Evolutionary conservation across 2,329 filamentous ascomycete species (phyloP).

Genomic region (Rhynchosporium graminicola): DNA sequence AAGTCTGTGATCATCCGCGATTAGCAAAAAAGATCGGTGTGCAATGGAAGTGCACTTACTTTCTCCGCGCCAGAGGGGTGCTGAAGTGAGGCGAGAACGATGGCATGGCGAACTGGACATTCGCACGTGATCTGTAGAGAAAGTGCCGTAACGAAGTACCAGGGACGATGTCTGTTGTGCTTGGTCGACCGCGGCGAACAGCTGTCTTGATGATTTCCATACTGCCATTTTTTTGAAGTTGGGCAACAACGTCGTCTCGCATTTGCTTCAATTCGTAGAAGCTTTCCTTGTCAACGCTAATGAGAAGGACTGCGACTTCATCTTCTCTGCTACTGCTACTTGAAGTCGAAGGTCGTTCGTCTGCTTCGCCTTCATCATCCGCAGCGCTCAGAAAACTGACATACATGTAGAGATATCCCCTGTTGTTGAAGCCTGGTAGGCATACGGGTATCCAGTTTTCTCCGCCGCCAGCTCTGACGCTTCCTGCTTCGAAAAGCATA

Average conservation of each 20-base stretch:
- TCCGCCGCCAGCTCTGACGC: constrained; percentile 86
- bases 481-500: constrained; percentile 96
- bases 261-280: constrained; percentile 86
- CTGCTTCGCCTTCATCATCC: constrained; percentile 44
- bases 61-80: constrained; percentile 60
- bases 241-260: constrained; percentile 62
- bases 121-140: constrained; percentile 89
- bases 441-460: constrained; percentile 98
- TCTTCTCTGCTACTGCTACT: constrained; percentile 68
- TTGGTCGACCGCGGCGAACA: constrained; percentile 69
- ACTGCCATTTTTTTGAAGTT: constrained; percentile 74
- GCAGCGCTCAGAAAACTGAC: constrained; percentile 85
- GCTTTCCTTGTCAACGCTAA: constrained; percentile 88
- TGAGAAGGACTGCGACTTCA: constrained; percentile 87
- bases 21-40: background rate
- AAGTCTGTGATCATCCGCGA: constrained; percentile 49
- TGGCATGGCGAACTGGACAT: constrained; percentile 96
- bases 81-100: constrained; percentile 71
- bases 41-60: constrained; percentile 43
- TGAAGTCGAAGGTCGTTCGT: constrained; percentile 62
- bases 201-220: constrained; percentile 74
- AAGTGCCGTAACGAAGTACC: constrained; percentile 86
- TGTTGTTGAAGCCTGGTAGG: constrained; percentile 94
- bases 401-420: constrained; percentile 98
- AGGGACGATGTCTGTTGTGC: constrained; percentile 73